Conservation (phyloP, 2,329 filamentous ascomycete genomes). For the Epichloe glyceriae region DNA sequence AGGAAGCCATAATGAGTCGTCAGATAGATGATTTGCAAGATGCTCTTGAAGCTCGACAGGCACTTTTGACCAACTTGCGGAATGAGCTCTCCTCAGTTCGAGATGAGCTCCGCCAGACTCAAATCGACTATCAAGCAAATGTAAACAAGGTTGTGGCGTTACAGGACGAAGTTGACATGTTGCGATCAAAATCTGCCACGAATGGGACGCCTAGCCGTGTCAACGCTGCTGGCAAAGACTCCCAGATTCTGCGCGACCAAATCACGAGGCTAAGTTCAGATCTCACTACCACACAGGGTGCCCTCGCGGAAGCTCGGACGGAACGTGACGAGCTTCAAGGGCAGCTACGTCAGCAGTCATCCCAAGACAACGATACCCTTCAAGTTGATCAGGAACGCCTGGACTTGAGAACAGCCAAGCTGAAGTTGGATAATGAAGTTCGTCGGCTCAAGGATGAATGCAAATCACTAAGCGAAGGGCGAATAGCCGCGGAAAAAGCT, state of each 20-base stretch:
- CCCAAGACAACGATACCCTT: conserved; percentile 45
- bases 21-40: conserved; percentile 64
- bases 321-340: conserved; percentile 55
- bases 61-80: conserved; percentile 51
- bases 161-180: conserved; percentile 64
- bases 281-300: conserved; percentile 43
- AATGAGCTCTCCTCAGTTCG: conserved; percentile 52
- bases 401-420: conserved; percentile 53
- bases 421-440: conserved; percentile 55
- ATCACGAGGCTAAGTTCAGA: conserved; percentile 46
- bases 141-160: conserved; percentile 53
- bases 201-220: conserved; percentile 27
- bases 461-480: conserved; percentile 40
- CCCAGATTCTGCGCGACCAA: conserved; percentile 50
- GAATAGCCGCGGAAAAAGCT: conserved; percentile 46
- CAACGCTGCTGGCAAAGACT: conserved; percentile 44
- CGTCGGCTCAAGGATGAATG: conserved; percentile 54
- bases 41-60: conserved; percentile 54
- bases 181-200: conserved; percentile 32
- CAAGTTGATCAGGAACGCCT: conserved; percentile 55
- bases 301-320: conserved; percentile 43
- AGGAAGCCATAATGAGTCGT: conserved; percentile 56
- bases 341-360: conserved; percentile 41
- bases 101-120: conserved; percentile 57
- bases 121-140: conserved; percentile 48